Evolutionary conservation across 305 asterid species (phyloP).

Genomic region (Ruellia speciosa): DNA sequence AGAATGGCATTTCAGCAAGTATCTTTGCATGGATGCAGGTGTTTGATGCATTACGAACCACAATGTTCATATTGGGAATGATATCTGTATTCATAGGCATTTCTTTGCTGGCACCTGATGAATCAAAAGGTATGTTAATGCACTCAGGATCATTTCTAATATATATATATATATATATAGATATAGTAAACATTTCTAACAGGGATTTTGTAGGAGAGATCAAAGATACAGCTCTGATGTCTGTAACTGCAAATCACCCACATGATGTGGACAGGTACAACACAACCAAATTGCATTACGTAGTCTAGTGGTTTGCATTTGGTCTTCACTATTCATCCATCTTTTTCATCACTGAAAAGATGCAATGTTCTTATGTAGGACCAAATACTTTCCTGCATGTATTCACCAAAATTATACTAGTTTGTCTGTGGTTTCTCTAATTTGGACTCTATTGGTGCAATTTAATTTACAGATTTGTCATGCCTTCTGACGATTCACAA

Average conservation of each 20-base stretch:
- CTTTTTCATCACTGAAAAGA: neutral
- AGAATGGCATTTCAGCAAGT: neutral
- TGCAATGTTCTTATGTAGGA: conserved; percentile 13
- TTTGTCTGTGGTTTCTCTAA: conserved; percentile 7
- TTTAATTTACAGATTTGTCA: conserved; percentile 33
- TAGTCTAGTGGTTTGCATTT: conserved; percentile 3
- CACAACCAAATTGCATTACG: conserved; percentile 10
- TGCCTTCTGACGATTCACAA: conserved; percentile 54
- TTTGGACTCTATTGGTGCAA: conserved; percentile 14
- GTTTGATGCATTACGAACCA: conserved; percentile 68
- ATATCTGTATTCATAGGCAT: conserved; percentile 83
- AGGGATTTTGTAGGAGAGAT: conserved; percentile 36
- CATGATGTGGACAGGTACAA: conserved; percentile 63
- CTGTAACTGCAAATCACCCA: conserved; percentile 41
- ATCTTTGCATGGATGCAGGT: conserved; percentile 42
- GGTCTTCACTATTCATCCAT: neutral
- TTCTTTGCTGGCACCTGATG: conserved; percentile 90
- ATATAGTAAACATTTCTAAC: neutral
- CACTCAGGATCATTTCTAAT: neutral
- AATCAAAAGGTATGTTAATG: conserved; percentile 57
- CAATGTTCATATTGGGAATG: conserved; percentile 87
- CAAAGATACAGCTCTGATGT: conserved; percentile 51
- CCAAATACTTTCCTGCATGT: conserved; percentile 10
- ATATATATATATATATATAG: neutral
- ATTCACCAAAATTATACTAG: conserved; percentile 14